Base-by-base conservation (phyloP, 306 rosid genomes). In the Myrica gale region DNA sequence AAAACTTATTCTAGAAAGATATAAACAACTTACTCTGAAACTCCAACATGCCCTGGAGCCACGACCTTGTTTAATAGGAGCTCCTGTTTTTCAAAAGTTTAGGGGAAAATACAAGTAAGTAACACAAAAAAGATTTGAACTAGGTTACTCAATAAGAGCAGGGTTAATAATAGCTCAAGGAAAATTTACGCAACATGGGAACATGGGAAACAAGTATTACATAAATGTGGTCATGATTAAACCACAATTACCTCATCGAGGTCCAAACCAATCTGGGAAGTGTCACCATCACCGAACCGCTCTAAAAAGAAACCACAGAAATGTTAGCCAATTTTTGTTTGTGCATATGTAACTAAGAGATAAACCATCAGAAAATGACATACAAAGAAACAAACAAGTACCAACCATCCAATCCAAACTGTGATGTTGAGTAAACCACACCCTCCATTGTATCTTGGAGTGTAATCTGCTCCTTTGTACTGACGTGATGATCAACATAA, bases 391-490 rank as follows among this genome's bases (percentile, higher is more conserved):
- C 50, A 67, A 82, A 9, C 37, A 68, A 80, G 69, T 77, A 80
- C 88, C 80, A 80, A 96, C 99, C 99, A 69, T 96, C 99, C 85
- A 96, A 89, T 78, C 99, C 99, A 72, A 96, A 96, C 88, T 96
- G 99, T 43, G 99, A 90, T 73, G 93, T 88, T 74, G 92, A 82
- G 84, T 88, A 96, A 83, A 85, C 91, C 84, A 91, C 96, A 82
- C 97, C 97, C n/a, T 91, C 99, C 94, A 92, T 86, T 45, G 87
- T 85, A 84, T 96, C 99, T 86, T 96, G 99, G 72, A 96, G 92
- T 42, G 99, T 96, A 82, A 96, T 96, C 86, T 96, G 99, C 76
- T 96, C 99, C 87, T 91, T 84, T 26, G 92, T 62, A 85, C 99
- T 92, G 76, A 96, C 90, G 70, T 96, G 99, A 82, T 91, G 99